Percentiles rank a stretch among this genome's conserved stretches.
Evolutionary conservation across 106 monocot genomes (phyloP).

Genomic region (Dendrobium nobile): DNA sequence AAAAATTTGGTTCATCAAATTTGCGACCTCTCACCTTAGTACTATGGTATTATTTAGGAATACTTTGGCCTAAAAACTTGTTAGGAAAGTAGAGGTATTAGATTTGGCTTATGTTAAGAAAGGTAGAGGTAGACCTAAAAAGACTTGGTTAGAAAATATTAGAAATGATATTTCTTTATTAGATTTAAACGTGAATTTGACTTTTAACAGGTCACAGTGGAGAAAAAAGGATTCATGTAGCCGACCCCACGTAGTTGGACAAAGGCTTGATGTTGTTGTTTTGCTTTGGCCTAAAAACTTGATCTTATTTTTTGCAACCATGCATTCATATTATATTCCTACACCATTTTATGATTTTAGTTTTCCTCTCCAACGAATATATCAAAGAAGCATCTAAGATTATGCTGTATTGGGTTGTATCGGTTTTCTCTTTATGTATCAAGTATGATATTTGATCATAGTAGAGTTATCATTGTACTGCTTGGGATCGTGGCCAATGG

Average conservation of each 20-base stretch:
- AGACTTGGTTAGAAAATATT: too few relatives aligned
- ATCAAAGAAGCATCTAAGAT: background rate
- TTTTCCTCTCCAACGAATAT: background rate
- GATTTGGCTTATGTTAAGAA: too few relatives aligned
- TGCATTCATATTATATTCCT: background rate
- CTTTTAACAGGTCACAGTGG: too few relatives aligned
- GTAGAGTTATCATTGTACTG: background rate
- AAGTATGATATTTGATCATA: background rate
- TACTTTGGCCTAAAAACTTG: background rate
- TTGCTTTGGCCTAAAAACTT: background rate
- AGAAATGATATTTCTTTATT: too few relatives aligned
- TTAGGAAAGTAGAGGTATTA: too few relatives aligned
- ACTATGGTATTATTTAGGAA: background rate
- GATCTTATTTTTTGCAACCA: background rate
- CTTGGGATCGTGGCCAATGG: background rate
- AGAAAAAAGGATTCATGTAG: too few relatives aligned
- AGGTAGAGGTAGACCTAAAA: too few relatives aligned
- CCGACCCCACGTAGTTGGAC: too few relatives aligned
- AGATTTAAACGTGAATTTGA: too few relatives aligned
- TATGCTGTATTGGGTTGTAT: background rate
- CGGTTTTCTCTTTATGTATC: background rate
- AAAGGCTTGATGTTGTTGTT: too few relatives aligned
- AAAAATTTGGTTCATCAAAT: too few relatives aligned
- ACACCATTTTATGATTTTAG: background rate
- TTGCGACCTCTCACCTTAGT: too few relatives aligned